Evolutionary conservation across 176 grass and related monocot species (phyloP), one percentile per base, ranked within the genome.

Genomic region (Eleusine indica): DNA sequence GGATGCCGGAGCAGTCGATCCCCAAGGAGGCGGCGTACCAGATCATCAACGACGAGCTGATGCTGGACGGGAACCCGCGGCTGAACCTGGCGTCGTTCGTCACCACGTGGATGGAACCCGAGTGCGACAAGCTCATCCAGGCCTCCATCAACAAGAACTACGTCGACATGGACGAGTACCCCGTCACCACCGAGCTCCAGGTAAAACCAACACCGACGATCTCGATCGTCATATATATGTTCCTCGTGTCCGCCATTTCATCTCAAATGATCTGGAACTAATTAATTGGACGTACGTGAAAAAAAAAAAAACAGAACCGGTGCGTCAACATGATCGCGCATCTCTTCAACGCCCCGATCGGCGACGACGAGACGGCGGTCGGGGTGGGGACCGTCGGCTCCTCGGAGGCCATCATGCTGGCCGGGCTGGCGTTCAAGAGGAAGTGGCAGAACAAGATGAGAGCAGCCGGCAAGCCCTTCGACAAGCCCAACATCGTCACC

Each of bases 161-260:
- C 65, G 96, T 99, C 87, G 96, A 99, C 93, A 99, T 99, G 96
- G 96, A 99, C 70, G 96, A 96, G 87, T 99, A 99, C 78, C 96
- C 96, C 0, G 96, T 99, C 83, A 99, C 96, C 80, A 99, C 96
- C 17, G 96, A 99, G 83, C 87, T 99, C 29, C 93, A 99, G 96
- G 96, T 92, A 21, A 35, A 1, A 35, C 17, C 53, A 21, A 17
- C 14, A 52, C 3, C 49, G 49, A 52, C 14, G 49, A 16, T 16
- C 49, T 46, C 3, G 12, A 0, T 3, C 42, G 42, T 44, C 3
- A 7, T 44, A 44, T 44, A 9, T 44, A 4, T 3, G 7, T 4
- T 43, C 2, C 3, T 43, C 41, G 41, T 43, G 41, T 43, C 32
- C 32, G 47, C 10, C 47, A 13, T 10, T 49, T 49, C 5, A 18